Conservation (phyloP, 2,329 filamentous ascomycete species). For the Didymella exigua region DNA sequence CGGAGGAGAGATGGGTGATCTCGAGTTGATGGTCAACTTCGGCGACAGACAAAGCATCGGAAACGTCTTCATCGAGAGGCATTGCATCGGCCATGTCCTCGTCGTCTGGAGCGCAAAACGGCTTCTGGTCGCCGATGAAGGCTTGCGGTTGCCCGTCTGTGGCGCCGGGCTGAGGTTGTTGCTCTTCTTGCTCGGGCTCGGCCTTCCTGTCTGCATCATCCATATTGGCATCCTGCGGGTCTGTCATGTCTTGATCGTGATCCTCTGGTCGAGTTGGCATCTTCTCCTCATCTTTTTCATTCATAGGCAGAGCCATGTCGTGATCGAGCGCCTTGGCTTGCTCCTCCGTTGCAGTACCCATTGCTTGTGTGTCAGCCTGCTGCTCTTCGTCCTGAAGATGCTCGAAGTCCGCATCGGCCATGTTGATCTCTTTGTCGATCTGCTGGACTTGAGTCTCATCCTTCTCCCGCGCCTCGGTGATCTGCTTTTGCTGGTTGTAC, state of each 20-base stretch:
- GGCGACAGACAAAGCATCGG: constrained; percentile 45
- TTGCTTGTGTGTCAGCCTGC: constrained; percentile 84
- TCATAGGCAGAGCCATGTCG: constrained; percentile 80
- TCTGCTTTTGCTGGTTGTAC: constrained; percentile 87
- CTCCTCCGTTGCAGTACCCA: constrained; percentile 86
- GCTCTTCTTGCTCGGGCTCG: constrained; percentile 33
- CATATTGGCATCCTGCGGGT: constrained; percentile 49
- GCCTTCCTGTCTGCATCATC: constrained; percentile 47
- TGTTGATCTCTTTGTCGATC: constrained; percentile 66
- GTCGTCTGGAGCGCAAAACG: constrained; percentile 39
- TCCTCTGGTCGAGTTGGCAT: constrained; percentile 44
- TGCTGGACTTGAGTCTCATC: constrained; percentile 58
- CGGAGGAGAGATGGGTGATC: constrained; percentile 68
- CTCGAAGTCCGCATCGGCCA: constrained; percentile 84
- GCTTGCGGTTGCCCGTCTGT: constrained; percentile 48
- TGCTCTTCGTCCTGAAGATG: constrained; percentile 85
- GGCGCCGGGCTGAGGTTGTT: constrained; percentile 35
- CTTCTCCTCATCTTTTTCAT: constrained; percentile 57
- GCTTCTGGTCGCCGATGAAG: constrained; percentile 54
- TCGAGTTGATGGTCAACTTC: constrained; percentile 66
- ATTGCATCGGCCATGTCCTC: constrained; percentile 47
- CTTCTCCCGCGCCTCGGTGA: constrained; percentile 57
- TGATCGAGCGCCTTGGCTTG: constrained; percentile 86
- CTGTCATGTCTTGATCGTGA: constrained; percentile 33
- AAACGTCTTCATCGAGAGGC: constrained; percentile 45